A percentile compares a stretch with the other conserved stretches of the same genome.
Evolutionary conservation across 2,329 filamentous ascomycete species (phyloP).

Genomic region (Phyllosticta ampelicida): DNA sequence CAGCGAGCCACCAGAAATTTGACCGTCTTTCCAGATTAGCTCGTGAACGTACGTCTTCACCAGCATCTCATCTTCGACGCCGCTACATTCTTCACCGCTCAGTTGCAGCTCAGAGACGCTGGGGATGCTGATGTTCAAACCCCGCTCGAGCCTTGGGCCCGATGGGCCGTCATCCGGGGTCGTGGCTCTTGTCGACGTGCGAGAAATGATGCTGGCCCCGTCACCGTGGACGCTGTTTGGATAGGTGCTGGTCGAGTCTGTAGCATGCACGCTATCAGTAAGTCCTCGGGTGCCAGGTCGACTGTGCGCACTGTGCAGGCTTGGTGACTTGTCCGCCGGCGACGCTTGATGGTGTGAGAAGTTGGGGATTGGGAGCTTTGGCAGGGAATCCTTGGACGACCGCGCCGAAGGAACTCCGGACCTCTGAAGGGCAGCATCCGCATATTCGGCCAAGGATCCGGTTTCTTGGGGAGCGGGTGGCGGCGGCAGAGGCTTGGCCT

Average conservation of each 20-base stretch:
- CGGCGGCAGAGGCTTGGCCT: slow-evolving; percentile 11
- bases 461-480: background rate
- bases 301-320: slow-evolving; percentile 12
- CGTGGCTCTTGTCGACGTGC: slow-evolving; percentile 76
- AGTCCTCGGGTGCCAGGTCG: slow-evolving; percentile 15
- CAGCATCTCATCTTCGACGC: slow-evolving; percentile 74
- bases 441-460: background rate
- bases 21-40: slow-evolving; percentile 82
- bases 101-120: slow-evolving; percentile 55
- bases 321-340: slow-evolving; percentile 12
- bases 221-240: slow-evolving; percentile 64
- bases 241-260: slow-evolving; percentile 69
- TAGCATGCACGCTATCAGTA: slow-evolving; percentile 58
- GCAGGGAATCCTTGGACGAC: slow-evolving; percentile 40
- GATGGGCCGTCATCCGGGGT: slow-evolving; percentile 59
- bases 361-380: slow-evolving; percentile 20
- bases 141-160: slow-evolving; percentile 48
- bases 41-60: slow-evolving; percentile 88
- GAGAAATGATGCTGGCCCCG: slow-evolving; percentile 67
- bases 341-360: slow-evolving; percentile 15
- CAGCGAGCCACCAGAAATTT: slow-evolving; percentile 85
- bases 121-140: slow-evolving; percentile 48
- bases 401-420: slow-evolving; percentile 17
- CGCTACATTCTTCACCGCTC: slow-evolving; percentile 63
- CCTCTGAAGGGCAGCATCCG: background rate